Percentiles rank a stretch among this genome's conserved stretches.
phyloP scores from a whole-genome alignment of 768 basidiomycete genomes.

The Suillus lakei region DNA sequence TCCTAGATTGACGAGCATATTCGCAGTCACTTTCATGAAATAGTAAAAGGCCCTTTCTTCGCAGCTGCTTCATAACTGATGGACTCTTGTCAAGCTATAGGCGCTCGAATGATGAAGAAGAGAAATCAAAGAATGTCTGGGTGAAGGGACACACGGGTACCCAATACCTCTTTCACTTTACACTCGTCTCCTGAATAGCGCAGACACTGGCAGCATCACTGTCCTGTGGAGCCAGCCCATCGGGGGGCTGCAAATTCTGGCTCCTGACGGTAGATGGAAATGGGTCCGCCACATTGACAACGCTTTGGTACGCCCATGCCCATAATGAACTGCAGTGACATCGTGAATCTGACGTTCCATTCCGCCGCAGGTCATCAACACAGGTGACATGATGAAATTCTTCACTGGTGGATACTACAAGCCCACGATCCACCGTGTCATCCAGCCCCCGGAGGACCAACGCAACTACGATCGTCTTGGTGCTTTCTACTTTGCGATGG shows the following conservation, averaged over 20 bases:
- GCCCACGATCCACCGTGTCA: constrained; percentile 42
- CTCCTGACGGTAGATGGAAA: constrained; percentile 41
- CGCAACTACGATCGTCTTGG: constrained; percentile 38
- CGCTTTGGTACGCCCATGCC: constrained; percentile 34
- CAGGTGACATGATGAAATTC: constrained; percentile 40
- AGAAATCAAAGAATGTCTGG: constrained; percentile 30
- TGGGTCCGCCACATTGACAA: constrained; percentile 42
- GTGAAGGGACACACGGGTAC: constrained; percentile 44
- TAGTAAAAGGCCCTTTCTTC: constrained; percentile 29
- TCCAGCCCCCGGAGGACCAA: constrained; percentile 42
- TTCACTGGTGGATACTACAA: constrained; percentile 41
- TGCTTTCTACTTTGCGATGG: constrained; percentile 39
- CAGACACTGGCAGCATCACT: constrained; percentile 40
- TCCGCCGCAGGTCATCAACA: constrained; percentile 38
- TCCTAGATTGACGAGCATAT: background rate
- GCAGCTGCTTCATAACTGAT: background rate
- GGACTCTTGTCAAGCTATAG: constrained; percentile 31
- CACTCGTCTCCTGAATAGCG: background rate
- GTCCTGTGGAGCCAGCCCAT: constrained; percentile 45
- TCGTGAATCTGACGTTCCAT: background rate
- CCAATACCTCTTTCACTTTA: background rate
- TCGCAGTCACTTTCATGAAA: constrained; percentile 44
- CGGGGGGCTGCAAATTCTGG: constrained; percentile 39
- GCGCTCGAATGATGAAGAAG: constrained; percentile 21
- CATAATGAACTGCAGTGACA: background rate